phyloP scores from a whole-genome alignment of 257 asterid genomes.

The Avicennia marina region DNA sequence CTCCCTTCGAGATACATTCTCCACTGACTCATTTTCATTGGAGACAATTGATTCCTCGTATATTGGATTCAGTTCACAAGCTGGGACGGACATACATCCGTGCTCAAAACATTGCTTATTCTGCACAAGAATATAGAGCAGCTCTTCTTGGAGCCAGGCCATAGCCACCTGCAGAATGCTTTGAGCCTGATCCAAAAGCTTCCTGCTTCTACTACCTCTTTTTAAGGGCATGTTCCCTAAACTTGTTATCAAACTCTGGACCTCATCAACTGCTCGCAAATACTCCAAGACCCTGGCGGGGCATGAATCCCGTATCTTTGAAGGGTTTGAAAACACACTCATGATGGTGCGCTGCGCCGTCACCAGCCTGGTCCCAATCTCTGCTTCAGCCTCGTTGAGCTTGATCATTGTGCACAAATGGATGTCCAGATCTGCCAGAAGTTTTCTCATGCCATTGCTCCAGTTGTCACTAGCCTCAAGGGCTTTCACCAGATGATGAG shows the following conservation, averaged over 20 bases:
- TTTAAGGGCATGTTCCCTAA: slow-evolving; percentile 22
- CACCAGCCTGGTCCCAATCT: slow-evolving; percentile 31
- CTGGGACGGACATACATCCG: slow-evolving; percentile 11
- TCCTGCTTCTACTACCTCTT: slow-evolving; percentile 14
- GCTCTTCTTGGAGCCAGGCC: slow-evolving; percentile 51
- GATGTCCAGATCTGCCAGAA: slow-evolving; percentile 34
- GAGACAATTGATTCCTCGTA: slow-evolving; percentile 36
- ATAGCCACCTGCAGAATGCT: slow-evolving; percentile 42
- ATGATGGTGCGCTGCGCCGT: slow-evolving; percentile 35
- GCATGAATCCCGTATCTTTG: slow-evolving; percentile 41
- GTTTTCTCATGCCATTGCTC: slow-evolving; percentile 23
- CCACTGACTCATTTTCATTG: slow-evolving; percentile 40
- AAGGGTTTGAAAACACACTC: slow-evolving; percentile 28
- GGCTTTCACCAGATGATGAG: slow-evolving; percentile 53
- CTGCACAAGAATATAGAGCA: slow-evolving; percentile 36
- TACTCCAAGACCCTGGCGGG: slow-evolving; percentile 27
- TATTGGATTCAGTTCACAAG: slow-evolving; percentile 22
- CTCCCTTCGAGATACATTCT: slow-evolving; percentile 24
- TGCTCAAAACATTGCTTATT: slow-evolving; percentile 36
- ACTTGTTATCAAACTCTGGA: slow-evolving; percentile 22
- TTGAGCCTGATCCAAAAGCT: slow-evolving; percentile 36
- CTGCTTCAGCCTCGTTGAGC: slow-evolving; percentile 26
- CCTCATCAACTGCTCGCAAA: slow-evolving; percentile 45
- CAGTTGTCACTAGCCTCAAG: slow-evolving; percentile 33
- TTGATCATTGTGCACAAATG: slow-evolving; percentile 33